These are phyloP conservation scores for Apiotrichum domesticum DNA, from an alignment of 1,284 basidiomycete genomes.

Conservation along the genomic window DNA sequence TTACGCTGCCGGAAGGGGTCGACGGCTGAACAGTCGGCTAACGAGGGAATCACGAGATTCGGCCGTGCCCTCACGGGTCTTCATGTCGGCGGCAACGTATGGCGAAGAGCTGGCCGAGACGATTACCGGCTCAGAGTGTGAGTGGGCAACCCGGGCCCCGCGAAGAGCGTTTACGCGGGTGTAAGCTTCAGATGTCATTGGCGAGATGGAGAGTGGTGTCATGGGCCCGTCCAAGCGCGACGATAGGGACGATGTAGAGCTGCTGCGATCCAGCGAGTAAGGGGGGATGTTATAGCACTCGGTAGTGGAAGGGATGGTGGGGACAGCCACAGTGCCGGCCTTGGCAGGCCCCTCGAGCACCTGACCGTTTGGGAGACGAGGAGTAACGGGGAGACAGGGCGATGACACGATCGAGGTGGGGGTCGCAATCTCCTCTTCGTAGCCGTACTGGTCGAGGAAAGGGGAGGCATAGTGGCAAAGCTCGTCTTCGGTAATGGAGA, in stretches of 20 bases:
- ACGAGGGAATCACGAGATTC: constrained; percentile 14
- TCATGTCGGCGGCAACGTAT: neutral
- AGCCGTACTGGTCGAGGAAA: constrained; percentile 49
- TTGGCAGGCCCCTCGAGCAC: constrained; percentile 7
- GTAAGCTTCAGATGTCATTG: too few relatives aligned
- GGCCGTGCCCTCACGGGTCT: neutral
- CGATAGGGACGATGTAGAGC: constrained; percentile 43
- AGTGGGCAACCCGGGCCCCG: too few relatives aligned
- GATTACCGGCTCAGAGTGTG: neutral
- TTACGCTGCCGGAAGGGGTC: neutral
- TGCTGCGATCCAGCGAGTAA: constrained; percentile 45
- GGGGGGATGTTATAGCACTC: constrained; percentile 10
- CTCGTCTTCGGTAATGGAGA: constrained; percentile 44
- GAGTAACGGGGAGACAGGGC: constrained; percentile 30
- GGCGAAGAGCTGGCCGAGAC: constrained; percentile 1
- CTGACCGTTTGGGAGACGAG: constrained; percentile 18
- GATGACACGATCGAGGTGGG: constrained; percentile 25
- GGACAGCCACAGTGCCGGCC: constrained; percentile 1
- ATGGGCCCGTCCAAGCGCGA: constrained; percentile 34
- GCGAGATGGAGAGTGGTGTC: constrained; percentile 21
- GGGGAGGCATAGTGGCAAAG: constrained; percentile 81
- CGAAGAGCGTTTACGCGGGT: too few relatives aligned
- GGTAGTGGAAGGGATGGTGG: neutral
- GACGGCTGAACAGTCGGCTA: constrained; percentile 10
- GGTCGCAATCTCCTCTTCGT: constrained; percentile 21